Base-by-base conservation (phyloP, 371 early-diverging fungal genomes). In the Mortierella sp. region DNA sequence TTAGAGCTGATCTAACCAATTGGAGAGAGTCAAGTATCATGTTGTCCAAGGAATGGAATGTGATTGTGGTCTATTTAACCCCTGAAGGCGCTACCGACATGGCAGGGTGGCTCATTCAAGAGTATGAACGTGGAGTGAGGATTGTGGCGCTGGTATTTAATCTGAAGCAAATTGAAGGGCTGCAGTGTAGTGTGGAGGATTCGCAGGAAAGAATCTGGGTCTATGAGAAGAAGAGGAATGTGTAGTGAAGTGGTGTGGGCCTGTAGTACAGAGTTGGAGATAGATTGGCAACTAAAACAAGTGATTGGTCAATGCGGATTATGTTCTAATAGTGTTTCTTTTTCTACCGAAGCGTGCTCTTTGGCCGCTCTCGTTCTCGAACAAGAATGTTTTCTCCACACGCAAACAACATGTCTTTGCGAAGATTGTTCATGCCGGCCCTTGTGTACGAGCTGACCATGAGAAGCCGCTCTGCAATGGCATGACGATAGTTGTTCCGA, bases 61-160 rank as follows among this genome's bases (percentile, higher is more conserved):
- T 85, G 16, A 81, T 88, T 53, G 78, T 88, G 8, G 62, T 88
- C 21, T 88, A 84, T 71, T 45, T 88, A 28, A 79, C 86, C n/a
- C 88, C 88, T 2, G 88, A 88, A 52, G 85, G 85, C 41, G 83
- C 84, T 3, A 74, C 83, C 12, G 83, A 85, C 50, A 83, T 83
- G 66, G 83, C 84, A 41, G 84, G 85, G 27, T 60, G 85, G 46
- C 53, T 88, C 9, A 56, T 83, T 34, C 71, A 80, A 16, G 84
- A 86, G 63, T 84, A 85, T 67, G 55, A 79, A 27, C 69, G 82
- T 16, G 87, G 88, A 8, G 85, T 83, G 19, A 63, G 83, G 46
- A 88, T 88, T 51, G 78, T 88, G 10, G 85, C 86, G 34, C 54
- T 86, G 24, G 86, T 86, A 25, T 88, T 88, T 54, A 83, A 88